Base-by-base conservation (phyloP, 805 yeast genomes). In the Starmerella roubikii region DNA sequence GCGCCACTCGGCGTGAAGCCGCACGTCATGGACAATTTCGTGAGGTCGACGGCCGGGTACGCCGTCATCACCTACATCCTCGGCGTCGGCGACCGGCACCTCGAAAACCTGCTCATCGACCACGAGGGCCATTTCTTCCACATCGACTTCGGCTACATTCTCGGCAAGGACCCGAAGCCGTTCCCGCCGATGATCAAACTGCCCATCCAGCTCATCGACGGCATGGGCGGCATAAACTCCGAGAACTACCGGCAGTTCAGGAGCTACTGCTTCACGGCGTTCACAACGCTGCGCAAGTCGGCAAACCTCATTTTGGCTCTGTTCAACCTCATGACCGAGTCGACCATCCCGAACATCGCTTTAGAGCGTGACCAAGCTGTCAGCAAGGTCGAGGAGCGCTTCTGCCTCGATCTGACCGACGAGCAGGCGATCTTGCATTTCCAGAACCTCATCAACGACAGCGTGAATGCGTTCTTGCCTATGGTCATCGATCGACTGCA, bases 101-200 rank as follows among this genome's bases (percentile, higher is more conserved):
- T 91, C 46, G 99, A 91, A 54, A 91, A 91, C 53, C 61, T 91
- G 46, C 65, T 91, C 32, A 68, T 83, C 28, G 80, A 76, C 37
- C 84, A 76, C 46, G 79, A 88, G 69, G 78, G 93, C 2, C 82
- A 76, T 50, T 91, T 91, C 56, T 88, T 93, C 72, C 99, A 91
- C 60, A 96, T 94, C 1, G 99, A 91, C 60, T 91, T 83, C 58
- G 99, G 99, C 1, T 91, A 91, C 54, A 88, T 91, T 35, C 63
- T 91, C 39, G 99, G 99, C 0, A 77, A 86, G 38, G 99, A 91
- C 57, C 99, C 99, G 2, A 91, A 91, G 57, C 97, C 97, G 12
- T 91, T 91, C 61, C 97, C 99, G 12, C 99, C 99, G 1, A 67
- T 88, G 61, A 91, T 91, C 96, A 91, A 91, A 54, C 64, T 91